Base-by-base conservation (phyloP, 2,329 filamentous ascomycete genomes). In the Stemphylium vesicarium region DNA sequence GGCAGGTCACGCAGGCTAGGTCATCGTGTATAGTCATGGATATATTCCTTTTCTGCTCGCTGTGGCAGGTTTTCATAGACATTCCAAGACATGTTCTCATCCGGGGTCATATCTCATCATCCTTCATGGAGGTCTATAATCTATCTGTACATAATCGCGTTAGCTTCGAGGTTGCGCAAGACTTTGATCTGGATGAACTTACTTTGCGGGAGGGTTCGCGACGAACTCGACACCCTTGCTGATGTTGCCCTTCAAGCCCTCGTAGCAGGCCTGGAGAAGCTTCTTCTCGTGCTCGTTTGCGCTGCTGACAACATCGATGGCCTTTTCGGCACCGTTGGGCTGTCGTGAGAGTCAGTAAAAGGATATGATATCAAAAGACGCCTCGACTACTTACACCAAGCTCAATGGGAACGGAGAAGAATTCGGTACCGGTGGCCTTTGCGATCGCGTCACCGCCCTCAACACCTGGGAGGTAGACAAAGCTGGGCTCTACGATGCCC, bases 361-460 rank as follows among this genome's bases (percentile, higher is more conserved):
- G 5, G 15, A 41, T 7, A 29, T 13, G 29, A 8, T 7, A 6
- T 3, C n/a, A n/a, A 41, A 6, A 20, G 8, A 29, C 3, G 11
- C 20, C 11, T 16, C 18, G n/a, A 20, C 16, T 48, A 84, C 91
- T 82, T 89, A 96, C 92, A 74, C 95, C 95, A 67, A 99, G 92
- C 81, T 96, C 91, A 66, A 98, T 86, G 58, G 93, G 94, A 50
- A 96, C 92, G 55, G 95, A 96, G 86, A 99, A 99, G 84, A 91
- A 99, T 52, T 99, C 93, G 60, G 78, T 76, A 66, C 92, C 93
- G 59, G 89, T 92, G 73, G 88, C 86, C 84, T 96, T 92, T 60
- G 84, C 85, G 69, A 99, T 89, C 65, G 86, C 91, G 49, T 94
- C 90, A 73, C 95, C 95, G 59, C 94, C 95, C 50, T 89, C 80